Evolutionary conservation across 140 eudicot species (phyloP).

Genomic region (Flaveria floridana): DNA sequence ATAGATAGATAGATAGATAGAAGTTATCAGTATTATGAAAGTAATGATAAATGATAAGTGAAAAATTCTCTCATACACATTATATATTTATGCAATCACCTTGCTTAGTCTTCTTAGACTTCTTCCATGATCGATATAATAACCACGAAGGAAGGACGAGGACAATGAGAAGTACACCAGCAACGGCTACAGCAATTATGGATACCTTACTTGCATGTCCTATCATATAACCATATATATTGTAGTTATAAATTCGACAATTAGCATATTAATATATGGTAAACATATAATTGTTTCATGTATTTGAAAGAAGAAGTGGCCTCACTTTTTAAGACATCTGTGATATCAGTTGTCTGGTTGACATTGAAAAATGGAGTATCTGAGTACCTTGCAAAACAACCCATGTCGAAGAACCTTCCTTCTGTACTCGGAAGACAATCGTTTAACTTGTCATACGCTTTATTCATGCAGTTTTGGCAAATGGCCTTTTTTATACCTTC

Average conservation of each 20-base stretch:
- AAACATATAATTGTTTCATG: not conserved
- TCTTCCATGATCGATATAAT: conserved; percentile 42
- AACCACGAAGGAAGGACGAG: conserved; percentile 31
- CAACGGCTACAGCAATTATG: conserved; percentile 44
- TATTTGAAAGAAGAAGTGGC: not conserved
- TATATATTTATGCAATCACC: conserved; percentile 26
- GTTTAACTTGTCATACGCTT: conserved; percentile 37
- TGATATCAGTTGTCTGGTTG: conserved; percentile 39
- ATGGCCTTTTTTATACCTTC: conserved; percentile 31
- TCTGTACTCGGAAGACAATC: conserved; percentile 48
- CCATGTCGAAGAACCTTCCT: conserved; percentile 48
- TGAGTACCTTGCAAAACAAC: conserved; percentile 45
- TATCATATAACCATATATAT: conserved; percentile 28
- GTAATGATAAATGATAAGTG: not conserved
- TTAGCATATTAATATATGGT: not conserved
- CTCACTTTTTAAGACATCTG: conserved; percentile 47
- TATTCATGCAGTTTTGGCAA: conserved; percentile 47
- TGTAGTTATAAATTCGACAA: not conserved
- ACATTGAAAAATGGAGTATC: conserved; percentile 35
- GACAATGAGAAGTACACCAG: conserved; percentile 41
- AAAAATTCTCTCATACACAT: not conserved
- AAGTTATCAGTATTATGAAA: conserved; percentile 6
- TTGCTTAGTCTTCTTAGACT: conserved; percentile 35
- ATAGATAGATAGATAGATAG: not conserved
- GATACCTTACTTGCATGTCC: conserved; percentile 50